Percentiles rank a stretch among this genome's conserved stretches.
phyloP scores from a whole-genome alignment of 306 rosid genomes.

The Biancaea sappan region DNA sequence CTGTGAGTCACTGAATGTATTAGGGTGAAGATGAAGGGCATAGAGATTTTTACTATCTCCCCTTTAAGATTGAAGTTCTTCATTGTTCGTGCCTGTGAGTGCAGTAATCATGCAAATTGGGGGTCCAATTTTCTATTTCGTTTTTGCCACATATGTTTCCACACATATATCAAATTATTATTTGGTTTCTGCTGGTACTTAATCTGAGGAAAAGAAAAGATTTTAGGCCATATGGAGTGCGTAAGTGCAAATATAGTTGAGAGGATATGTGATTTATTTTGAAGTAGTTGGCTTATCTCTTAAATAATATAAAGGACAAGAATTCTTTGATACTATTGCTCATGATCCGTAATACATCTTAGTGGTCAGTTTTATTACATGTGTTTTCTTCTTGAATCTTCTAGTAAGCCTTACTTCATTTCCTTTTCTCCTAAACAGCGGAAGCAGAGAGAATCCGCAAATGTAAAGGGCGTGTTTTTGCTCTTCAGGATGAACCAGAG shows the following conservation, averaged over 20 bases:
- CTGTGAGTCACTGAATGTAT: not conserved
- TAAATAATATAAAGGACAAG: not conserved
- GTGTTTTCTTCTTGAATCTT: not conserved
- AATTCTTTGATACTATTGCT: not conserved
- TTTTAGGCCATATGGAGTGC: not conserved
- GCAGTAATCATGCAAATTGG: not conserved
- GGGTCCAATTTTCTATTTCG: not conserved
- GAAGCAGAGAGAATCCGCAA: slow-evolving; percentile 94
- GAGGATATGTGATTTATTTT: not conserved
- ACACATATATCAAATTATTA: not conserved
- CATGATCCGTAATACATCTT: not conserved
- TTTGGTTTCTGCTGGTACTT: not conserved
- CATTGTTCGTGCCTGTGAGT: not conserved
- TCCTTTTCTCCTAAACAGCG: slow-evolving; percentile 49
- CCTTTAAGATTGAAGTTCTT: not conserved
- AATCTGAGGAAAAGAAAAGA: not conserved
- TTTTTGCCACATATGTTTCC: not conserved
- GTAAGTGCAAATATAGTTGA: not conserved
- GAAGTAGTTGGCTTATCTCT: slow-evolving; percentile 3
- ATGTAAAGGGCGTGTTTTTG: slow-evolving; percentile 92
- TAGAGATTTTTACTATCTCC: not conserved
- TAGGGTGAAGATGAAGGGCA: not conserved
- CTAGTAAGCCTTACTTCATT: not conserved
- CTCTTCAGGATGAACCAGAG: slow-evolving; percentile 97
- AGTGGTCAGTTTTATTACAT: not conserved